Percentiles rank a stretch among this genome's conserved stretches.
Conservation (phyloP, 1,284 basidiomycete species). For the Trichosporon sp. region DNA sequence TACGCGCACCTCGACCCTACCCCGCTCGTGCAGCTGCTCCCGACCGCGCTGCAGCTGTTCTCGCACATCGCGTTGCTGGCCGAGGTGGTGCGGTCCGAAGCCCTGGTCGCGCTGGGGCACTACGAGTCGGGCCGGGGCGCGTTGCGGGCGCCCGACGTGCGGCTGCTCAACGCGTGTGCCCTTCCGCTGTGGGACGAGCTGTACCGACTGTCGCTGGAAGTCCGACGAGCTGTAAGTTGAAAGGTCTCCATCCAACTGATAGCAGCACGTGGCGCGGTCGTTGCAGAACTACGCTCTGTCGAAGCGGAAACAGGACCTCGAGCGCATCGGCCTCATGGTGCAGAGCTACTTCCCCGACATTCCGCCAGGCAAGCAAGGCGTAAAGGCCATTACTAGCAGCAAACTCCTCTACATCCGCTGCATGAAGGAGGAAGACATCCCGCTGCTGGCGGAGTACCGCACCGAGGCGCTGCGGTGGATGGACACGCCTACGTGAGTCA, state of each 20-base stretch:
- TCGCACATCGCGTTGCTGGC: slow-evolving; percentile 37
- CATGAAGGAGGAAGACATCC: slow-evolving; percentile 13
- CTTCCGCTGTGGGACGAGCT: slow-evolving; percentile 17
- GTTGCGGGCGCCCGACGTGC: slow-evolving; percentile 17
- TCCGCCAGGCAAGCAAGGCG: background rate
- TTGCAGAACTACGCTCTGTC: slow-evolving; percentile 12
- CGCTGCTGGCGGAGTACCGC: slow-evolving; percentile 9
- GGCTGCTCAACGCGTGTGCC: slow-evolving; percentile 6
- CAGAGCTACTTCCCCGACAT: slow-evolving; percentile 27
- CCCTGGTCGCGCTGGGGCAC: slow-evolving; percentile 12
- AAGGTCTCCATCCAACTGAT: background rate
- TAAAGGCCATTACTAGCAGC: background rate
- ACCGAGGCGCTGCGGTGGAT: slow-evolving; percentile 16
- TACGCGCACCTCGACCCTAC: slow-evolving; percentile 21
- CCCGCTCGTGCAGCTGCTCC: slow-evolving; percentile 21
- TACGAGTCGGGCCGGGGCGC: slow-evolving; percentile 16
- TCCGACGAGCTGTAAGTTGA: slow-evolving; percentile 18
- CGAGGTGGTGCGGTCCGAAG: slow-evolving; percentile 18
- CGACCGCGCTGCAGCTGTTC: slow-evolving; percentile 28
- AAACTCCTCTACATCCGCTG: slow-evolving; percentile 22
- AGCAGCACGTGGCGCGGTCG: slow-evolving; percentile 19
- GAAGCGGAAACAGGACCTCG: background rate
- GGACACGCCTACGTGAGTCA: background rate
- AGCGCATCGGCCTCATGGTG: slow-evolving; percentile 13
- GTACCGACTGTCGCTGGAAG: slow-evolving; percentile 23